These are phyloP conservation scores for Ophiocordyceps sinensis DNA, from an alignment of 2,329 filamentous ascomycete species.

Conservation along the genomic window DNA sequence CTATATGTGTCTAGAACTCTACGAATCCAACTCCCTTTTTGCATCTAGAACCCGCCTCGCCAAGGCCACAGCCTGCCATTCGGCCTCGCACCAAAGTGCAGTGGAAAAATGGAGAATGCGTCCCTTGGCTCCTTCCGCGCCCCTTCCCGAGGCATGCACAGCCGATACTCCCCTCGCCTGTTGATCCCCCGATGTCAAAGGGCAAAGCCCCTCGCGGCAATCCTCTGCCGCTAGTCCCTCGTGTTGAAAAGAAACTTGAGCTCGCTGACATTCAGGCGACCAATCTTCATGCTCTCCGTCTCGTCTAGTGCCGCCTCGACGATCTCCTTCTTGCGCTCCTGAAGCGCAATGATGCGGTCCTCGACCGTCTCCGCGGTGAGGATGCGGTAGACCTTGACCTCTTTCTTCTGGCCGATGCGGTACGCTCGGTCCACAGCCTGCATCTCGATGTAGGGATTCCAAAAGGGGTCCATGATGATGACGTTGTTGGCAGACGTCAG, in stretches of 20 bases:
- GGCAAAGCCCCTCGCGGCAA: background rate
- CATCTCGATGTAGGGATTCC: slow-evolving; percentile 87
- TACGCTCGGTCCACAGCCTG: slow-evolving; percentile 85
- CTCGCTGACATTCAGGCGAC: slow-evolving; percentile 50
- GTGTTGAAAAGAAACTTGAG: slow-evolving; percentile 52
- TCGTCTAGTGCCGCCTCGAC: slow-evolving; percentile 74
- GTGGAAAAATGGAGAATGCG: no score
- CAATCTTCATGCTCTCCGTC: slow-evolving; percentile 49
- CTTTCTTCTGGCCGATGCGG: slow-evolving; percentile 64
- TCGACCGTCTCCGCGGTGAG: slow-evolving; percentile 69
- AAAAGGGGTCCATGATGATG: slow-evolving; percentile 85
- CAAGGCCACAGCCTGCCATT: no score
- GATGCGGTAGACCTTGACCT: slow-evolving; percentile 69
- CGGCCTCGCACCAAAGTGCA: no score
- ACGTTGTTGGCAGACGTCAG: slow-evolving; percentile 71
- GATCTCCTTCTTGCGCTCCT: slow-evolving; percentile 62
- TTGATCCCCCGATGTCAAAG: background rate
- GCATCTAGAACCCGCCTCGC: no score
- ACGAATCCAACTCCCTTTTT: no score
- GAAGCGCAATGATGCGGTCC: slow-evolving; percentile 67
- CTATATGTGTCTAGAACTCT: no score
- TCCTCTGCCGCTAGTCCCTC: background rate
- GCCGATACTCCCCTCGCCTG: no score
- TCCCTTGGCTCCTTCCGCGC: no score
- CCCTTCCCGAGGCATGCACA: no score